phyloP scores from a whole-genome alignment of 176 grass and related monocot species.

The Oryza nivara region DNA sequence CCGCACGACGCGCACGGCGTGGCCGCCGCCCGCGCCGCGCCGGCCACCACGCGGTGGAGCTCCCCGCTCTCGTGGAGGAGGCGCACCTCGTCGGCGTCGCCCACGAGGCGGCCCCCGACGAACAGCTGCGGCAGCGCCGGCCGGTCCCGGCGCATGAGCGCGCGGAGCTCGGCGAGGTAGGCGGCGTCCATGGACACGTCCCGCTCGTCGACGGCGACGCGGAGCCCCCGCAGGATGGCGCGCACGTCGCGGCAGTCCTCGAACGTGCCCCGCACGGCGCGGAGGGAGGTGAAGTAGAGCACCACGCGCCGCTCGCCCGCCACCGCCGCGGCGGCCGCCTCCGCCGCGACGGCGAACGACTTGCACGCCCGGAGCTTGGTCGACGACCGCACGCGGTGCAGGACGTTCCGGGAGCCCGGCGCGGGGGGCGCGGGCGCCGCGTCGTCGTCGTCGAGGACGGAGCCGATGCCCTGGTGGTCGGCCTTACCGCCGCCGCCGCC shows the following conservation, averaged over 20 bases:
- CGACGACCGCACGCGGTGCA: constrained; percentile 49
- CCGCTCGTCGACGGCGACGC: constrained; percentile 84
- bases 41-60: constrained; percentile 63
- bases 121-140: constrained; percentile 75
- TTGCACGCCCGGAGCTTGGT: constrained; percentile 48
- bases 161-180: constrained; percentile 68
- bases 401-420: constrained; percentile 23
- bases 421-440: neutral
- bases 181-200: constrained; percentile 86
- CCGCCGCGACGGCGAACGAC: constrained; percentile 47
- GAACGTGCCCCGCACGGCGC: constrained; percentile 71
- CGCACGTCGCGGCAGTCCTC: constrained; percentile 69
- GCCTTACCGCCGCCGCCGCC: neutral
- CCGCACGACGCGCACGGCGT: constrained; percentile 67
- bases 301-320: constrained; percentile 58
- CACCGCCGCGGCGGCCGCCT: constrained; percentile 42
- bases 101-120: constrained; percentile 67
- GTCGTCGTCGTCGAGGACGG: constrained; percentile 46
- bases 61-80: constrained; percentile 79
- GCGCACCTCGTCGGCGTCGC: constrained; percentile 76
- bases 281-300: constrained; percentile 91
- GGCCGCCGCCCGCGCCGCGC: constrained; percentile 22
- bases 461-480: constrained; percentile 45
- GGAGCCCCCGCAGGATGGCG: constrained; percentile 67
- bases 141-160: constrained; percentile 48